phyloP scores from a whole-genome alignment of 2,329 filamentous ascomycete genomes.

The Pyrenophora seminiperda region DNA sequence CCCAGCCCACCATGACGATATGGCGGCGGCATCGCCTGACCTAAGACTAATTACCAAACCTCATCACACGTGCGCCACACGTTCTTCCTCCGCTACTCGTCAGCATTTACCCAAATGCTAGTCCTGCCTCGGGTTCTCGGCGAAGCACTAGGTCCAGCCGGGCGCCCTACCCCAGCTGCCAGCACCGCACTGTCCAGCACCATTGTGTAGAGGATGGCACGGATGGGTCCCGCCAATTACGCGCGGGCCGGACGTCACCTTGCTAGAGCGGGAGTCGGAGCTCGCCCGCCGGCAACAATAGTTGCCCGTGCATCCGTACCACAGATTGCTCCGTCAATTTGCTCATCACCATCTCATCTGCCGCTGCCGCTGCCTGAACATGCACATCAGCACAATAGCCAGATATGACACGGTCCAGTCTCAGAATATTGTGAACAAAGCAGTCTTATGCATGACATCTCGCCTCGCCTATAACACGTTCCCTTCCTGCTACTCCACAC shows the following conservation, averaged over 20 bases:
- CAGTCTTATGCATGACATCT: too few relatives aligned
- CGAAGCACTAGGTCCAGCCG: constrained; percentile 22
- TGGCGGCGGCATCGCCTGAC: not conserved
- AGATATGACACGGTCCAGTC: not conserved
- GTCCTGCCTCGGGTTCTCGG: constrained; percentile 9
- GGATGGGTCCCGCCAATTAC: constrained; percentile 15
- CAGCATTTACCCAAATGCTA: constrained; percentile 9
- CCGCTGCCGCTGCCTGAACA: not conserved
- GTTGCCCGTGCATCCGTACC: constrained; percentile 4
- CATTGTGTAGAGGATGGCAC: too few relatives aligned
- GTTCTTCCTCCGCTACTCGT: constrained; percentile 15
- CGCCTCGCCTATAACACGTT: too few relatives aligned
- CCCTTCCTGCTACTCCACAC: not conserved
- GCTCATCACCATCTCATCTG: not conserved
- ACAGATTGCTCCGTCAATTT: not conserved
- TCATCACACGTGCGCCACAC: constrained; percentile 26
- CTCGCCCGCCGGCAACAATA: constrained; percentile 4
- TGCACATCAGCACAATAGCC: not conserved
- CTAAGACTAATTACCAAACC: constrained; percentile 22
- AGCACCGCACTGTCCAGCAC: too few relatives aligned
- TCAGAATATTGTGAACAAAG: not conserved
- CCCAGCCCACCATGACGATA: not conserved
- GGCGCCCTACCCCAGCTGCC: constrained; percentile 30
- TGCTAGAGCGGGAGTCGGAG: constrained; percentile 3
- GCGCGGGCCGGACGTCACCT: constrained; percentile 9